These are phyloP conservation scores for Penicillium capsulatum DNA, from an alignment of 2,329 filamentous ascomycete species.

Conservation along the genomic window DNA sequence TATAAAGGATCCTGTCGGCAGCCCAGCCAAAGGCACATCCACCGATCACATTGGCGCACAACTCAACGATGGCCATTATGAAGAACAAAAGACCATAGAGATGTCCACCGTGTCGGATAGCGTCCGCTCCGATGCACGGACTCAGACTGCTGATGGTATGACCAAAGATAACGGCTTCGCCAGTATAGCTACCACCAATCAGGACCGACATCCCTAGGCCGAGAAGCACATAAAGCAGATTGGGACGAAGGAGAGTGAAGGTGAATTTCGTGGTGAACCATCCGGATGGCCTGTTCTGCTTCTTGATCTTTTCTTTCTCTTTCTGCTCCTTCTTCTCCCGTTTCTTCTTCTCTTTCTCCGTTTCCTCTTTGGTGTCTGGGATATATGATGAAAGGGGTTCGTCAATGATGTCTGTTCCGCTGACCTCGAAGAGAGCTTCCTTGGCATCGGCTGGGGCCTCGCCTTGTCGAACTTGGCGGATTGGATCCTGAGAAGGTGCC, in stretches of 20 bases:
- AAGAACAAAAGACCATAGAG: constrained; percentile 58
- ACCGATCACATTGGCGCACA: constrained; percentile 58
- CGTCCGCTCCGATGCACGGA: constrained; percentile 47
- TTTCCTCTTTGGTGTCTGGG: constrained; percentile 1
- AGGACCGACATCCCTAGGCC: constrained; percentile 52
- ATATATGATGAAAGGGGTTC: constrained; percentile 12
- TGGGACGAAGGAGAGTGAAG: constrained; percentile 38
- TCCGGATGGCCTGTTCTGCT: constrained; percentile 12
- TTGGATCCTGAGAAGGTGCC: constrained; percentile 10
- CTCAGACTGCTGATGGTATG: constrained; percentile 55
- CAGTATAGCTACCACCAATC: constrained; percentile 55
- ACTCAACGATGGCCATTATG: constrained; percentile 54
- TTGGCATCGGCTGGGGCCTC: constrained; percentile 16
- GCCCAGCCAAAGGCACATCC: constrained; percentile 55
- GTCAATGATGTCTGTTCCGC: constrained; percentile 20
- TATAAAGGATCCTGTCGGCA: constrained; percentile 61
- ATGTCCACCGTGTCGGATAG: constrained; percentile 48
- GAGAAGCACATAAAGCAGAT: constrained; percentile 43
- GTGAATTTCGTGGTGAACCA: constrained; percentile 31
- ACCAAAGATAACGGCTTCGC: constrained; percentile 56
- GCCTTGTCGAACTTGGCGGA: constrained; percentile 14
- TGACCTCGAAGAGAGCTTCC: constrained; percentile 15
- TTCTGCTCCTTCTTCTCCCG: constrained; percentile 15
- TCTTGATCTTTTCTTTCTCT: constrained; percentile 11
- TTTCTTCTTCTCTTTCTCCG: constrained; percentile 8